These are phyloP conservation scores for Salvia hispanica DNA, from an alignment of 257 asterid genomes.

Conservation along the genomic window DNA sequence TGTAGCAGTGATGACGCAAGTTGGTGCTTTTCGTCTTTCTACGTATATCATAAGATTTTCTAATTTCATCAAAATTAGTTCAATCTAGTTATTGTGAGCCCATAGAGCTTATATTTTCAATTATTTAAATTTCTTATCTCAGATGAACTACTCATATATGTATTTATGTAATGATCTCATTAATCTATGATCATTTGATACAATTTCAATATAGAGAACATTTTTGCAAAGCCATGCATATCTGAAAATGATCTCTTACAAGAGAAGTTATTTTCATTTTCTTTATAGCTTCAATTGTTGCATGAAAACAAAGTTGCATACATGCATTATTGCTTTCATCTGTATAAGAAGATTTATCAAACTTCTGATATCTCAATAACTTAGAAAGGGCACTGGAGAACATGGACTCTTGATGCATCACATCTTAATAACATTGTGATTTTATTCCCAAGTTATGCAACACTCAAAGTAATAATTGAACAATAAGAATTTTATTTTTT, in stretches of 20 bases:
- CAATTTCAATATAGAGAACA: background rate
- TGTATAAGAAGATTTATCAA: background rate
- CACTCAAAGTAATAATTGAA: background rate
- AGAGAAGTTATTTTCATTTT: background rate
- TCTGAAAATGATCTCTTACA: background rate
- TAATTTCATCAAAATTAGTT: conserved; percentile 15
- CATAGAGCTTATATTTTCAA: background rate
- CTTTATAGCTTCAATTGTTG: conserved; percentile 1
- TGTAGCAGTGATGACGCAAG: conserved; percentile 13
- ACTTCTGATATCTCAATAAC: background rate
- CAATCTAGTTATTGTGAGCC: conserved; percentile 22
- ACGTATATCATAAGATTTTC: conserved; percentile 11
- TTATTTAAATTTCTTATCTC: conserved; percentile 15
- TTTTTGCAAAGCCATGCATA: conserved; percentile 14
- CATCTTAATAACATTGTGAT: background rate
- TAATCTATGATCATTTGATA: background rate
- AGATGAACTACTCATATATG: conserved; percentile 2
- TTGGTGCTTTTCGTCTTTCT: background rate
- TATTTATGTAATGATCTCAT: background rate
- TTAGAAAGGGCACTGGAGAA: conserved; percentile 9
- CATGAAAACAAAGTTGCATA: conserved; percentile 19
- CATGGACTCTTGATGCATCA: background rate
- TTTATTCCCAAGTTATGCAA: background rate
- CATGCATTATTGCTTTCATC: conserved; percentile 18
- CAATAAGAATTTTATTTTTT: background rate